phyloP scores from a whole-genome alignment of 768 basidiomycete genomes.

The Naganishia onofrii region DNA sequence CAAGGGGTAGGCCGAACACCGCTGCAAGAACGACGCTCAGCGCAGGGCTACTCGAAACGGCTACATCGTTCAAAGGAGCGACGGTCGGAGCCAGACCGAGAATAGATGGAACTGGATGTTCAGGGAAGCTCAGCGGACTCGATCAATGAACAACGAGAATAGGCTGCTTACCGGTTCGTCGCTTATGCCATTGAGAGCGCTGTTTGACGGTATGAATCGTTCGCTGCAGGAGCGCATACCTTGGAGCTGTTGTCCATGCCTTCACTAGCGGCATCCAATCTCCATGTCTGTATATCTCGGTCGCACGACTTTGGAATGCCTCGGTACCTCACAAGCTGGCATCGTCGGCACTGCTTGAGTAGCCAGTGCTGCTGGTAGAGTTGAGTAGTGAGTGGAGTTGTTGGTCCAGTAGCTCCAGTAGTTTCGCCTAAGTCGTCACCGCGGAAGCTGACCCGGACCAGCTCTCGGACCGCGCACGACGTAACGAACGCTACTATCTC shows the following conservation, averaged over 20 bases:
- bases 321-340: no score
- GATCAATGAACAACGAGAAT: background rate
- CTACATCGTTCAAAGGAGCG: background rate
- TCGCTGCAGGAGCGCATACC: background rate
- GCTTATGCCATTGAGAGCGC: background rate
- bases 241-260: background rate
- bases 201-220: background rate
- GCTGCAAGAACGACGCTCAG: conserved; percentile 46
- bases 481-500: no score
- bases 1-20: conserved; percentile 53
- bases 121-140: background rate
- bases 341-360: no score
- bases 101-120: background rate
- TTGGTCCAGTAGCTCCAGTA: no score
- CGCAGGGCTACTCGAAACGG: conserved; percentile 47
- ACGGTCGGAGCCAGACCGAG: background rate
- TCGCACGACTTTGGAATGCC: no score
- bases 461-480: no score
- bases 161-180: background rate
- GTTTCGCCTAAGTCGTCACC: no score
- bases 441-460: no score
- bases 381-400: no score
- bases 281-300: background rate
- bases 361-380: no score
- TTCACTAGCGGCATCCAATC: background rate